Base-by-base conservation (phyloP, 345 rosid genomes). In the Hibiscus trionum region DNA sequence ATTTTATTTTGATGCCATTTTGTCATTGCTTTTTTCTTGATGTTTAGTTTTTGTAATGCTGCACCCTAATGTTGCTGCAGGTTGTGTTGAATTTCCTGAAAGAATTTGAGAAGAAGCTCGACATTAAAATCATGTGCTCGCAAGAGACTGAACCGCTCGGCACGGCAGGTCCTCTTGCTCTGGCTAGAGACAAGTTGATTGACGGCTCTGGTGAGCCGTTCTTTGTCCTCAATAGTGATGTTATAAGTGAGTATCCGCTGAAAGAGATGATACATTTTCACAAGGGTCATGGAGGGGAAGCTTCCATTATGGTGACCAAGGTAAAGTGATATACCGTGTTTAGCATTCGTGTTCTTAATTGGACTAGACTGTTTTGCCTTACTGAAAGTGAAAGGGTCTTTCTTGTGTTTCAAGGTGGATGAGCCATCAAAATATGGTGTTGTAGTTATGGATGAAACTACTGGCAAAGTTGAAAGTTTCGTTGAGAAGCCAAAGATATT, bases 81-180 rank as follows among this genome's bases (percentile, higher is more conserved):
- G 83, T 88, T 66, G 88, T 88, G 93, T 55, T 88, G 76, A 86
- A 83, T 76, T 90, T 90, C 78, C 75, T 91, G 83, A 88, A 87
- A 78, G 89, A 85, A 49, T 88, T 84, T 80, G 91, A 91, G 85
- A 70, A 85, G 39, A 88, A 91, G 78, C 84, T 91, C 47, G 92
- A 81, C 24, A 91, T 91, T 67, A 88, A 77, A 80, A 91, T 91
- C 78, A 84, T 85, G 7, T 91, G 89, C 84, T 91, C 93, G 9
- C 93, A 87, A 65, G 96, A 91, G 84, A 86, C 96, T 7, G 96
- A 91, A 77, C 91, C 96, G 31, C 93, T 88, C 26, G 93, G 96
- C 67, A 90, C 96, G 27, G 93, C 93, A 71, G 96, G 91, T 70
- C 96, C 93, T 79, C 85, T 88, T 27, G 96, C 93, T 27, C 37